Percentiles rank a stretch among this genome's conserved stretches.
Conservation (phyloP, 2,329 filamentous ascomycete species). For the Apiospora arundinis region DNA sequence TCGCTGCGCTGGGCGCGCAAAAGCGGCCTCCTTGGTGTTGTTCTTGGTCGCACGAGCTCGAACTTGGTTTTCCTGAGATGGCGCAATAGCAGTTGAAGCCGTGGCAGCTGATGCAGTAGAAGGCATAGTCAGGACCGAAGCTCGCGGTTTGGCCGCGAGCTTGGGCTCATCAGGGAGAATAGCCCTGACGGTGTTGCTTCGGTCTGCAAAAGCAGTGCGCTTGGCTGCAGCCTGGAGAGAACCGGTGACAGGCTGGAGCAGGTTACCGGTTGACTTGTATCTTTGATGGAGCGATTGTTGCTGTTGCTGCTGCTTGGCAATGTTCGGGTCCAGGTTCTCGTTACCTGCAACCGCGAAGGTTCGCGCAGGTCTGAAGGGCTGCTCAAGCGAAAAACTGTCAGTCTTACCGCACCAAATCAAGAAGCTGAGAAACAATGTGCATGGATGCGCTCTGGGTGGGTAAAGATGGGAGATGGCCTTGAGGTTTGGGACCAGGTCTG, state of each 20-base stretch:
- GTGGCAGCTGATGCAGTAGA: slow-evolving; percentile 27
- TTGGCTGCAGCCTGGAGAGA: slow-evolving; percentile 71
- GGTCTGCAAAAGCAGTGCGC: slow-evolving; percentile 80
- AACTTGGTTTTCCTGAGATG: slow-evolving; percentile 52
- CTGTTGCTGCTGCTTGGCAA: slow-evolving; percentile 48
- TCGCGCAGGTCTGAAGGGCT: slow-evolving; percentile 75
- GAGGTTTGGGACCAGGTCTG: background rate
- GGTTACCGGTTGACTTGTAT: slow-evolving; percentile 77
- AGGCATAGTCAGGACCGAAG: slow-evolving; percentile 32
- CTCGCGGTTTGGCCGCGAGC: slow-evolving; percentile 41
- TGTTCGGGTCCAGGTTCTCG: slow-evolving; percentile 68
- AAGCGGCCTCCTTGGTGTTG: slow-evolving; percentile 40
- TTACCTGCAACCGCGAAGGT: slow-evolving; percentile 66
- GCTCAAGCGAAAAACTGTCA: slow-evolving; percentile 25
- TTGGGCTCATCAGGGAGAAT: slow-evolving; percentile 32
- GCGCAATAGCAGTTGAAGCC: slow-evolving; percentile 32
- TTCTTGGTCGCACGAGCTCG: slow-evolving; percentile 35
- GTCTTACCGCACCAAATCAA: background rate
- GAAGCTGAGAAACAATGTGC: background rate
- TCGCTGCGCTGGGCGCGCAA: slow-evolving; percentile 47
- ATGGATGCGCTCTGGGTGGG: background rate
- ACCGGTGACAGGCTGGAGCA: slow-evolving; percentile 57
- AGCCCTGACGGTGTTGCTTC: slow-evolving; percentile 68
- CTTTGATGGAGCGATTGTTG: slow-evolving; percentile 73
- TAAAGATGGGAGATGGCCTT: background rate